Percentiles rank a stretch among this genome's conserved stretches.
Evolutionary conservation across 805 yeast species (phyloP).

Genomic region (Lipomyces chichibuensis): DNA sequence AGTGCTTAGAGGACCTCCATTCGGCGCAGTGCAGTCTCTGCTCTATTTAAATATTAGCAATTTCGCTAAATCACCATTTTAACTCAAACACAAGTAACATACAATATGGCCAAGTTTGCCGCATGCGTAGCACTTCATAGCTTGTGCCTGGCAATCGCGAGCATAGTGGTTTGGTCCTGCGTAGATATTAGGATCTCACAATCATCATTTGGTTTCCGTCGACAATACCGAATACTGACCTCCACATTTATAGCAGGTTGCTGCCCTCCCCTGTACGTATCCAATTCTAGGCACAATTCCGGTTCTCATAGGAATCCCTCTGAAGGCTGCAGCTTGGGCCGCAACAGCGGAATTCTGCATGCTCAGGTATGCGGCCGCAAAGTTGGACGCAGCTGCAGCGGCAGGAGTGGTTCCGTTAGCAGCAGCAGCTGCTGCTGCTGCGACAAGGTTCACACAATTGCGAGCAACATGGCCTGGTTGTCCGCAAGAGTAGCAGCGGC

Average conservation of each 20-base stretch:
- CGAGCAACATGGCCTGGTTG: conserved; percentile 81
- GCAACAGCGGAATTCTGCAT: conserved; percentile 33
- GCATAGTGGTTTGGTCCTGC: conserved; percentile 87
- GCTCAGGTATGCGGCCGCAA: conserved; percentile 38
- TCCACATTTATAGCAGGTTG: conserved; percentile 87
- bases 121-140: conserved; percentile 83
- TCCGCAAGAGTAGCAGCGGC: conserved; percentile 78
- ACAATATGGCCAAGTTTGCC: conserved; percentile 86
- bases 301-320: conserved; percentile 36
- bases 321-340: conserved; percentile 35
- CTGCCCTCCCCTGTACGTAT: conserved; percentile 30
- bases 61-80: not conserved
- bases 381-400: conserved; percentile 34
- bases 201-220: not conserved
- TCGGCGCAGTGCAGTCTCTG: conserved; percentile 40
- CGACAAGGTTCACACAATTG: conserved; percentile 54
- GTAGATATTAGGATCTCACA: not conserved
- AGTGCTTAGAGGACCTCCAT: conserved; percentile 37
- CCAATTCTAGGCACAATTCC: conserved; percentile 29
- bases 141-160: conserved; percentile 76
- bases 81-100: conserved; percentile 50
- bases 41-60: conserved; percentile 7
- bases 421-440: conserved; percentile 33
- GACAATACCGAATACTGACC: conserved; percentile 13
- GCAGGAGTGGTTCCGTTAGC: conserved; percentile 31